phyloP scores from a whole-genome alignment of 1,284 basidiomycete genomes.

The Trametes versicolor region DNA sequence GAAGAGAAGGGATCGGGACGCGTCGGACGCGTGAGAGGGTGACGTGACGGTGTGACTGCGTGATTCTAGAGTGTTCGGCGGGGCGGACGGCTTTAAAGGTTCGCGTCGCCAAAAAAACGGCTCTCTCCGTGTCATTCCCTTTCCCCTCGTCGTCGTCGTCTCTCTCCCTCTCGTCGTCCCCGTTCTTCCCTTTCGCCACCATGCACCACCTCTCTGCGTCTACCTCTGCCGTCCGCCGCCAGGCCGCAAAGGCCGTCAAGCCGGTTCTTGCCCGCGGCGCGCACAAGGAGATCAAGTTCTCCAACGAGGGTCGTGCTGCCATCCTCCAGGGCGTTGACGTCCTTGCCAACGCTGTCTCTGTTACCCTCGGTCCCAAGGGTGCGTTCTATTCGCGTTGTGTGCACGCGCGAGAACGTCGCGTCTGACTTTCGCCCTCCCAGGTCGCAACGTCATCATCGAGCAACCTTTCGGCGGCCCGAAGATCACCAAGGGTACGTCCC shows the following conservation, averaged over 20 bases:
- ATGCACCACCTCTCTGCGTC: conserved; percentile 55
- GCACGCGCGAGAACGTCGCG: background rate
- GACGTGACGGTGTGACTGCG: conserved; percentile 35
- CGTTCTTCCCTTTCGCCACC: conserved; percentile 27
- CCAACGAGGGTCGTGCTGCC: conserved; percentile 93
- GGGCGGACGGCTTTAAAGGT: conserved; percentile 34
- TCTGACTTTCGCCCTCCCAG: conserved; percentile 51
- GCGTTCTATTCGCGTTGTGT: conserved; percentile 28
- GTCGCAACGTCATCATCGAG: conserved; percentile 98
- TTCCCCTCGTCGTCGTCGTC: conserved; percentile 17
- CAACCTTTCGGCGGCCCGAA: conserved; percentile 98
- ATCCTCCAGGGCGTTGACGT: conserved; percentile 97
- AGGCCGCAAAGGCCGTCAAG: conserved; percentile 56
- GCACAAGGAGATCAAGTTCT: conserved; percentile 98
- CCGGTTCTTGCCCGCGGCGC: conserved; percentile 72
- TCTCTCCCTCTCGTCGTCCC: conserved; percentile 23
- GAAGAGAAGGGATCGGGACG: background rate
- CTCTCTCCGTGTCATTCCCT: conserved; percentile 16
- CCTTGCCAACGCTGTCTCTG: conserved; percentile 94
- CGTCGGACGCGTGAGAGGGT: background rate
- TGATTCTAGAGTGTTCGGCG: conserved; percentile 43
- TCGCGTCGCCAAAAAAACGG: conserved; percentile 24
- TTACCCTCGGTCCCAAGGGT: conserved; percentile 98
- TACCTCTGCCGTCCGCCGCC: conserved; percentile 54
- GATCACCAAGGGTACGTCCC: conserved; percentile 86